These are phyloP conservation scores for Gracilaria gracilis DNA, from an alignment of 23 red algal genomes.

Conservation along the genomic window DNA sequence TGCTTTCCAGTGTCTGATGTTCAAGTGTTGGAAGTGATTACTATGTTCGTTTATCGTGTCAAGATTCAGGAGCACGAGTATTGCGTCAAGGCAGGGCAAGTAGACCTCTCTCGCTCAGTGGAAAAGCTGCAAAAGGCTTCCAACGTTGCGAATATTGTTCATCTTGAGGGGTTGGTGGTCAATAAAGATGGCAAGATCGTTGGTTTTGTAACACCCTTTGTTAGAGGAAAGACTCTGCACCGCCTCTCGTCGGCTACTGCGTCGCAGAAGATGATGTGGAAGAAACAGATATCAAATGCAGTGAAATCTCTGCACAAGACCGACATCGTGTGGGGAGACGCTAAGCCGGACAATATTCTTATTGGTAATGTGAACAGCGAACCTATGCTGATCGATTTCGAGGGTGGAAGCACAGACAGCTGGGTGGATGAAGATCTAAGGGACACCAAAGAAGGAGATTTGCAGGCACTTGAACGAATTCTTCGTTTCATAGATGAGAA, in stretches of 20 bases:
- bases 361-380: not conserved
- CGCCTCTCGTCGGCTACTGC: not conserved
- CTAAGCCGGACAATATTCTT: constrained; percentile 14
- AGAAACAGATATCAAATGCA: constrained; percentile 22
- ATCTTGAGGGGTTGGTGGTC: not conserved
- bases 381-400: constrained; percentile 35
- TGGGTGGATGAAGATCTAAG: constrained; percentile 21
- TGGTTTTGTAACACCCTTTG: constrained; percentile 4
- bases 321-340: constrained; percentile 29
- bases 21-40: too few species aligned
- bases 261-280: constrained; percentile 38
- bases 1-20: too few species aligned
- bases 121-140: not conserved
- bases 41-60: too few species aligned
- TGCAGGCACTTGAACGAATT: constrained; percentile 26
- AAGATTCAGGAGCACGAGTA: too few species aligned
- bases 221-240: not conserved
- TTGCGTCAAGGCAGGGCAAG: too few species aligned
- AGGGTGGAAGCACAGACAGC: not conserved
- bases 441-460: constrained; percentile 20
- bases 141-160: not conserved
- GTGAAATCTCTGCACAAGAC: constrained; percentile 6
- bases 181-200: not conserved
- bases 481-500: constrained; percentile 1
- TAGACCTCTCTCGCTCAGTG: too few species aligned